Evolutionary conservation across 2,329 filamentous ascomycete genomes (phyloP).

Genomic region (Colletotrichum liaoningense): DNA sequence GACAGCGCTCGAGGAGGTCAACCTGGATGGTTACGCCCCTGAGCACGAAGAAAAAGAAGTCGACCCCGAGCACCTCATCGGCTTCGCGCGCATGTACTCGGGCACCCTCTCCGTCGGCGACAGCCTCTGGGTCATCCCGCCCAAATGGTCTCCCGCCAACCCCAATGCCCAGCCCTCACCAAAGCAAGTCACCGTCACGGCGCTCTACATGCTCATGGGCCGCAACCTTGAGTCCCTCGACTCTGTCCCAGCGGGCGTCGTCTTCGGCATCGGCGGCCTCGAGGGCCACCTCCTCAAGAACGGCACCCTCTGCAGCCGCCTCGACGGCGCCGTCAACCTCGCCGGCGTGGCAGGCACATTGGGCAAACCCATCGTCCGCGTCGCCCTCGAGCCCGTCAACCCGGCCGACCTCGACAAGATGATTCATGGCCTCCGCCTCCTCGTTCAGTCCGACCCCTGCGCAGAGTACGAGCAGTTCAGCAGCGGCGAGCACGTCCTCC

Average conservation of each 20-base stretch:
- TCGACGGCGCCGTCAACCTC: conserved; percentile 89
- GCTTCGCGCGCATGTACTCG: conserved; percentile 94
- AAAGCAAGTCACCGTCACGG: conserved; percentile 84
- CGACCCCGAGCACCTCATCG: conserved; percentile 89
- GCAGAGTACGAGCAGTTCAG: conserved; percentile 94
- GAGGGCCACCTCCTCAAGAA: conserved; percentile 96
- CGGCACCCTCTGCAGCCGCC: conserved; percentile 88
- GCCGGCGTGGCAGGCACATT: conserved; percentile 80
- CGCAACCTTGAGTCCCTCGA: conserved; percentile 84
- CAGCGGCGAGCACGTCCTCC: conserved; percentile 93
- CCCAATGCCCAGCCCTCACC: conserved; percentile 80
- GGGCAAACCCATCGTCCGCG: conserved; percentile 91
- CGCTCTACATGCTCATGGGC: conserved; percentile 96
- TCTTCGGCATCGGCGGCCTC: conserved; percentile 94
- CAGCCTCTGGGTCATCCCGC: conserved; percentile 88
- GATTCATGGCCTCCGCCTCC: conserved; percentile 85
- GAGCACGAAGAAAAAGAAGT: conserved; percentile 66
- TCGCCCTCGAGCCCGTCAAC: conserved; percentile 93
- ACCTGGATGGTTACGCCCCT: conserved; percentile 64
- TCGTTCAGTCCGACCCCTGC: conserved; percentile 95
- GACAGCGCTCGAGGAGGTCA: conserved; percentile 69
- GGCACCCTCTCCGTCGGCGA: conserved; percentile 91
- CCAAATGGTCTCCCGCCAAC: conserved; percentile 89
- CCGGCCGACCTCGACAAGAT: conserved; percentile 94
- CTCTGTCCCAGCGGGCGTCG: conserved; percentile 90